Evolutionary conservation across 2,329 filamentous ascomycete genomes (phyloP).

Genomic region (Aspergillus jensenii): DNA sequence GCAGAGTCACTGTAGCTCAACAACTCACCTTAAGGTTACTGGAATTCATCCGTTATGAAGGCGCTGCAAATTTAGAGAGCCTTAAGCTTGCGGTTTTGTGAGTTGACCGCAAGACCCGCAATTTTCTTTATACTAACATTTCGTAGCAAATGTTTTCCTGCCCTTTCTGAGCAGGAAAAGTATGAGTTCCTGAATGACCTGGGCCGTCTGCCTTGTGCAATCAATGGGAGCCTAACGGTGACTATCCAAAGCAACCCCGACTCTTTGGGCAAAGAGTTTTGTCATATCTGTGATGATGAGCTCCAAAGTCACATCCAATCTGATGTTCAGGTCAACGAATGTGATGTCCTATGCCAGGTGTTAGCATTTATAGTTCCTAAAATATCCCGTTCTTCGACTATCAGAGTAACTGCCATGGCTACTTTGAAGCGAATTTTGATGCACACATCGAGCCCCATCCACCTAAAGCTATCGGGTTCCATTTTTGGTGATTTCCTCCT

Average conservation of each 20-base stretch:
- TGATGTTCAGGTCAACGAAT: conserved; percentile 20
- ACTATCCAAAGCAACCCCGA: conserved; percentile 24
- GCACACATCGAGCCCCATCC: conserved; percentile 60
- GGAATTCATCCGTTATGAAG: conserved; percentile 35
- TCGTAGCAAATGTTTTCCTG: conserved; percentile 45
- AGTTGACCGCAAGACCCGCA: conserved; percentile 27
- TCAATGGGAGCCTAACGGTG: conserved; percentile 47
- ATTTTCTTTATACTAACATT: conserved; percentile 5
- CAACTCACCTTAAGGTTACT: conserved; percentile 35
- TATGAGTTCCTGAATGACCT: conserved; percentile 56
- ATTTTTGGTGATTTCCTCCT: conserved; percentile 76
- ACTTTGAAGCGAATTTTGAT: conserved; percentile 67
- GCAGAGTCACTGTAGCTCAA: conserved; percentile 25
- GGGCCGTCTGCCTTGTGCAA: conserved; percentile 58
- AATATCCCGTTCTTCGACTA: conserved; percentile 53
- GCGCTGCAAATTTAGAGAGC: conserved; percentile 35
- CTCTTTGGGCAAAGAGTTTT: conserved; percentile 29
- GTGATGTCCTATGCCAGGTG: conserved; percentile 41
- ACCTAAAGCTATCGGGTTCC: conserved; percentile 68
- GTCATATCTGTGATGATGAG: conserved; percentile 39
- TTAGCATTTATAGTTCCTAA: conserved; percentile 43
- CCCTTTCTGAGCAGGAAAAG: conserved; percentile 51
- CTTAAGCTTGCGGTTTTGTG: conserved; percentile 51
- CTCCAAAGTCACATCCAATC: conserved; percentile 13
- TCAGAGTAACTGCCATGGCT: conserved; percentile 70